phyloP scores from a whole-genome alignment of 768 basidiomycete genomes.

The Ramaria sp. region DNA sequence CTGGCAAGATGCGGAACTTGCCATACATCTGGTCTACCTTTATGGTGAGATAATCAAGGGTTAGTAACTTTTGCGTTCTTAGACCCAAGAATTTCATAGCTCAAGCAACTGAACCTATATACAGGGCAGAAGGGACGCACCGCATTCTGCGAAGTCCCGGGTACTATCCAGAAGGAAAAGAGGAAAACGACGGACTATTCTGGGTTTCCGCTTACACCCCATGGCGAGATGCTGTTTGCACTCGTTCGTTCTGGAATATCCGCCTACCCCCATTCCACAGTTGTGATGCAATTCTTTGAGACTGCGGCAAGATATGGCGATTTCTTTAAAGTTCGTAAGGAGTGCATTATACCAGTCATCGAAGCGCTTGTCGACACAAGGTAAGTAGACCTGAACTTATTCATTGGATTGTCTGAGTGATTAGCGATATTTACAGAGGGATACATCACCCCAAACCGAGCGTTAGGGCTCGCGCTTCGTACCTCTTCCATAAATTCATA shows the following conservation, averaged over 20 bases:
- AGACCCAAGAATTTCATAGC: background rate
- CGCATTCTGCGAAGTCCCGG: slow-evolving; percentile 76
- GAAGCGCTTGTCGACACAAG: slow-evolving; percentile 79
- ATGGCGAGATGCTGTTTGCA: slow-evolving; percentile 81
- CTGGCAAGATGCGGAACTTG: slow-evolving; percentile 92
- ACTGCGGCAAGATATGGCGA: slow-evolving; percentile 85
- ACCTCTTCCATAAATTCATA: slow-evolving; percentile 89
- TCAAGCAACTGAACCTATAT: slow-evolving; percentile 4
- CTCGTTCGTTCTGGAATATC: slow-evolving; percentile 78
- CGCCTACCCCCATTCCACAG: slow-evolving; percentile 72
- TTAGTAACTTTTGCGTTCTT: slow-evolving; percentile 23
- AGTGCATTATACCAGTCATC: slow-evolving; percentile 76
- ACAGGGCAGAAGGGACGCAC: slow-evolving; percentile 70
- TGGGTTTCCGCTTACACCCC: slow-evolving; percentile 74
- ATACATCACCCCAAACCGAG: slow-evolving; percentile 65
- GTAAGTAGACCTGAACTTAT: slow-evolving; percentile 32
- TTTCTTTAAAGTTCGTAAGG: slow-evolving; percentile 91
- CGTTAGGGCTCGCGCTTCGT: slow-evolving; percentile 72
- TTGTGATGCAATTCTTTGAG: slow-evolving; percentile 88
- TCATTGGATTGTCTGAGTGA: background rate
- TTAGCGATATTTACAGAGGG: slow-evolving; percentile 40
- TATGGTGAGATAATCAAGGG: slow-evolving; percentile 92
- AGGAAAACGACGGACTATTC: slow-evolving; percentile 61
- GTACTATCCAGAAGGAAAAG: slow-evolving; percentile 55
- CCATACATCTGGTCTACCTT: slow-evolving; percentile 85